A percentile compares a stretch with the other conserved stretches of the same genome.
Evolutionary conservation across 306 rosid genomes (phyloP).

Genomic region (Trifolium repens): DNA sequence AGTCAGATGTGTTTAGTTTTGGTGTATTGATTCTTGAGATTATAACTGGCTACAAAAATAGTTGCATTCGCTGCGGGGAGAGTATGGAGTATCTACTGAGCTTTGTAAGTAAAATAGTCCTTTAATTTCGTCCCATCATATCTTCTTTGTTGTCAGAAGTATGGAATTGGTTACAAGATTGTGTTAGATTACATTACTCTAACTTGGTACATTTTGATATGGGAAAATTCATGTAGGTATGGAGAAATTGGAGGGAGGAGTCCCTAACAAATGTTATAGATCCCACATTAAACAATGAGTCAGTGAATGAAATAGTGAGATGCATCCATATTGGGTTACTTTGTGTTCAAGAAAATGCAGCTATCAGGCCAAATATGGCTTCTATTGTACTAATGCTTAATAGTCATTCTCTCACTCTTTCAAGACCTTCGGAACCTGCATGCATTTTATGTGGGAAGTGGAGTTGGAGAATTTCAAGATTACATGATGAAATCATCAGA

Average conservation of each 20-base stretch:
- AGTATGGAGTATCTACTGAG: slow-evolving; percentile 22
- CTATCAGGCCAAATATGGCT: slow-evolving; percentile 19
- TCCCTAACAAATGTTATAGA: not conserved
- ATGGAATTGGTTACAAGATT: no score
- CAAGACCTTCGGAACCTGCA: slow-evolving; percentile 8
- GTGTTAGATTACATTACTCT: no score
- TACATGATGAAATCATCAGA: not conserved
- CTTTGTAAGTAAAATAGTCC: slow-evolving; percentile 46
- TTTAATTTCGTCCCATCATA: not conserved
- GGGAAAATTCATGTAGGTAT: not conserved
- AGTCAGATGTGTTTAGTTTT: slow-evolving; percentile 56
- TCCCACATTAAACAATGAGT: not conserved
- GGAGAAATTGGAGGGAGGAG: slow-evolving; percentile 29
- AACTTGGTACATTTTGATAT: not conserved
- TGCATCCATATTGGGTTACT: slow-evolving; percentile 23
- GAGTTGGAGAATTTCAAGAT: not conserved
- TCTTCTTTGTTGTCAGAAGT: not conserved
- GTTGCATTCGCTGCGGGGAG: slow-evolving; percentile 1
- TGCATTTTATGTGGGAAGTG: not conserved
- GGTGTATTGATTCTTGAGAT: slow-evolving; percentile 57
- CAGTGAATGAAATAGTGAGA: slow-evolving; percentile 18
- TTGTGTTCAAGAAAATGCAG: slow-evolving; percentile 17
- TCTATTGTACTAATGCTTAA: slow-evolving; percentile 29
- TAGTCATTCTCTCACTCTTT: not conserved
- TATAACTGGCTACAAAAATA: slow-evolving; percentile 47